Evolutionary conservation across 805 yeast species (phyloP).

Genomic region (Saccharomycopsis fermentans): DNA sequence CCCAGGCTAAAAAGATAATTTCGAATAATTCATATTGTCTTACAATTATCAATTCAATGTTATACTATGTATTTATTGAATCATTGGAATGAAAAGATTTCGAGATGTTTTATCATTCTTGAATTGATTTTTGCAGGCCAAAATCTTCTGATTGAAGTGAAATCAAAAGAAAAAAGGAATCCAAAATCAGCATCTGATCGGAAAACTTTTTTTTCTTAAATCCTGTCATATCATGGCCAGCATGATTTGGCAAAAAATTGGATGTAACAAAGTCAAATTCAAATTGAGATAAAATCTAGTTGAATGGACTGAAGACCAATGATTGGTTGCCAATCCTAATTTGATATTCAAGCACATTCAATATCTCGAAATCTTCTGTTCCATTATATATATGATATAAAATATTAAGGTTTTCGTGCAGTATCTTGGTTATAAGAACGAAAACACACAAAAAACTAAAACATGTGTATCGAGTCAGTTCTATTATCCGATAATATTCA

Average conservation of each 20-base stretch:
- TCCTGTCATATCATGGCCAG: no score
- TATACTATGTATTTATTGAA: not conserved
- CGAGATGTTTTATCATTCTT: not conserved
- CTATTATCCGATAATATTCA: not conserved
- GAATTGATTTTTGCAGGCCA: not conserved
- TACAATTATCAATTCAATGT: not conserved
- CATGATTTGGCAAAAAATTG: slow-evolving; percentile 9
- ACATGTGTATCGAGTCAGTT: not conserved
- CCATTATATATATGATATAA: slow-evolving; percentile 1
- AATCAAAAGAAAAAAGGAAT: no score
- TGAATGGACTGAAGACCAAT: not conserved
- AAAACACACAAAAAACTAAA: not conserved
- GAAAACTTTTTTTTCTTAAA: no score
- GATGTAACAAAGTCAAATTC: not conserved
- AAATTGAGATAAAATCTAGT: not conserved
- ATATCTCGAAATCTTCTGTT: not conserved
- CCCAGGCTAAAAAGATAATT: not conserved
- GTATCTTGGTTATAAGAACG: not conserved
- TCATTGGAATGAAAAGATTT: slow-evolving; percentile 8
- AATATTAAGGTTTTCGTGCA: not conserved
- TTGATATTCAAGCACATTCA: not conserved
- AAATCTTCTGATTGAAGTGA: not conserved
- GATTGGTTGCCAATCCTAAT: not conserved
- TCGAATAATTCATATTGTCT: not conserved
- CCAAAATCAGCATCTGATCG: no score